Evolutionary conservation across 192 early-diverging fungal genomes (phyloP).

Genomic region (Glomus cerebriforme): DNA sequence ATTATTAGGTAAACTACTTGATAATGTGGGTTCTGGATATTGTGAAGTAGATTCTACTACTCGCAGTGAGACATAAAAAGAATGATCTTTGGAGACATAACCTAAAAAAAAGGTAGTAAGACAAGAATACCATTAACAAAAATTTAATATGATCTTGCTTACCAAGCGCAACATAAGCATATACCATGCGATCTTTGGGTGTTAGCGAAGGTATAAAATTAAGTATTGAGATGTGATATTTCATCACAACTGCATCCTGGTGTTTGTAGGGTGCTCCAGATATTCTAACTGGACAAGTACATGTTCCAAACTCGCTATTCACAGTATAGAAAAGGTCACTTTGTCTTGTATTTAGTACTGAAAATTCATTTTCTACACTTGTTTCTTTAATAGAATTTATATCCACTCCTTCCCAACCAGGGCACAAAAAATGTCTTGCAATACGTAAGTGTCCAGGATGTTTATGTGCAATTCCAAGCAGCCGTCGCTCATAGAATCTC

Average conservation of each 20-base stretch:
- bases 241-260: neutral
- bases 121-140: too few relatives aligned
- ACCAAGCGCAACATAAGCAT: slow-evolving; percentile 8
- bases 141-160: too few relatives aligned
- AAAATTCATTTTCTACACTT: neutral
- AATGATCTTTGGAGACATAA: too few relatives aligned
- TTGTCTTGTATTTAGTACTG: neutral
- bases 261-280: neutral
- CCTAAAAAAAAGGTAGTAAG: too few relatives aligned
- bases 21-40: too few relatives aligned
- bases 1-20: too few relatives aligned
- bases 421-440: neutral
- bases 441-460: neutral
- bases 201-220: slow-evolving; percentile 18
- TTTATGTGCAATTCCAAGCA: neutral
- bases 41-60: too few relatives aligned
- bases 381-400: neutral
- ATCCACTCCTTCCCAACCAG: neutral
- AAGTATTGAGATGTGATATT: neutral
- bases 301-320: neutral
- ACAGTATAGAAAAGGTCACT: neutral
- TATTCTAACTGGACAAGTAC: neutral
- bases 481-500: neutral
- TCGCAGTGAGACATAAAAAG: too few relatives aligned
- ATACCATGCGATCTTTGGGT: neutral